phyloP scores from a whole-genome alignment of 768 basidiomycete genomes.

The Leccinum arenicola region DNA sequence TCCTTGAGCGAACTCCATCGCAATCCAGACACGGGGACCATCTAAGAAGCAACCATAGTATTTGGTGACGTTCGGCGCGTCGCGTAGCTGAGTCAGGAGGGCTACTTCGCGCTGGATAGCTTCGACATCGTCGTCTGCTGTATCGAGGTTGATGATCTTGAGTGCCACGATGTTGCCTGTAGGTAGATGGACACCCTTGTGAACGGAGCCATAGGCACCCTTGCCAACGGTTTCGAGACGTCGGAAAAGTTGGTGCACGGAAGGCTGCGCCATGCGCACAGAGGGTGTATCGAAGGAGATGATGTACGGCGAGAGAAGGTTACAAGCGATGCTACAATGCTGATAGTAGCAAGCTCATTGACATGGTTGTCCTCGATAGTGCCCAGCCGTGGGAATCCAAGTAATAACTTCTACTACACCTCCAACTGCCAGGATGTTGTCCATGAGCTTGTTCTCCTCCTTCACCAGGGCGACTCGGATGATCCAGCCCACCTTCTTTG shows the following conservation, averaged over 20 bases:
- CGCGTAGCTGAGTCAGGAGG: conserved; percentile 83
- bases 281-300: neutral
- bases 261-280: conserved; percentile 43
- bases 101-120: conserved; percentile 97
- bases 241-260: conserved; percentile 77
- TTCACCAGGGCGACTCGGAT: conserved; percentile 23
- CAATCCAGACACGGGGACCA: conserved; percentile 97
- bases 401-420: neutral
- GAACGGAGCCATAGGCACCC: conserved; percentile 94
- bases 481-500: conserved; percentile 14
- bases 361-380: neutral
- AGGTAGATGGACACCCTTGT: conserved; percentile 81
- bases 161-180: conserved; percentile 90
- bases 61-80: conserved; percentile 87
- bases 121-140: conserved; percentile 91
- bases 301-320: neutral
- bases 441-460: conserved; percentile 18
- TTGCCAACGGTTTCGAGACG: conserved; percentile 93
- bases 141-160: conserved; percentile 99
- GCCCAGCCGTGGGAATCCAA: conserved; percentile 21
- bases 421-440: conserved; percentile 9
- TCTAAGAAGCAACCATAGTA: conserved; percentile 97
- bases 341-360: conserved; percentile 1
- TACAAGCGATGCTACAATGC: neutral
- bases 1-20: conserved; percentile 96